Evolutionary conservation across 768 basidiomycete species (phyloP).

Genomic region (Paxillus rubicundulus): DNA sequence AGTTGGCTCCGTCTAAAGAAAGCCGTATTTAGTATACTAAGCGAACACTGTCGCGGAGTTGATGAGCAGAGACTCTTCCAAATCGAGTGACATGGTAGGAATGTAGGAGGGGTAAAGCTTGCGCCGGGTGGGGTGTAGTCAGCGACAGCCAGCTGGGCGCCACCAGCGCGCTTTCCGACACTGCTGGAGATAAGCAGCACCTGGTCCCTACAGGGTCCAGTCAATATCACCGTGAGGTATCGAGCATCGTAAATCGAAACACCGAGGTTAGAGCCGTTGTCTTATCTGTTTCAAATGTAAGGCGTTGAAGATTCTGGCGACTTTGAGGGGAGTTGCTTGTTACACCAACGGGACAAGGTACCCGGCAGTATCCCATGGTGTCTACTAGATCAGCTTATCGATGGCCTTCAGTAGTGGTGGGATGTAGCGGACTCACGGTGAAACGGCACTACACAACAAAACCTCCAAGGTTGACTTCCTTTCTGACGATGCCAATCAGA

Average conservation of each 20-base stretch:
- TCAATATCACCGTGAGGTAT: not conserved
- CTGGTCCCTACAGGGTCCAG: not conserved
- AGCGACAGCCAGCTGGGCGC: not conserved
- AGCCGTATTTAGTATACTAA: slow-evolving; percentile 24
- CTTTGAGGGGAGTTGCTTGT: not conserved
- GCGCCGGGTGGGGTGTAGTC: not conserved
- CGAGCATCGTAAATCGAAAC: not conserved
- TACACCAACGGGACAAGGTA: not conserved
- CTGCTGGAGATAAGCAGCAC: not conserved
- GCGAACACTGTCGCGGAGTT: slow-evolving; percentile 33
- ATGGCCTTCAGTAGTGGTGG: not conserved
- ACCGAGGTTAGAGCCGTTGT: not conserved
- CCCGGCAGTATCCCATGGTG: not conserved
- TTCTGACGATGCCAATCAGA: not conserved
- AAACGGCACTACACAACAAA: not conserved
- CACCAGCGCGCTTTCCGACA: not conserved
- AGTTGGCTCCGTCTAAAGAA: slow-evolving; percentile 29
- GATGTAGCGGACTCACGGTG: too few relatives aligned
- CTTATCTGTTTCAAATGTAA: not conserved
- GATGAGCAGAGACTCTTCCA: slow-evolving; percentile 19
- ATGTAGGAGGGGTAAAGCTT: not conserved
- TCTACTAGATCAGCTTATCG: not conserved
- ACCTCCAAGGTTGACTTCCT: not conserved
- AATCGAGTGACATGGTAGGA: slow-evolving; percentile 27
- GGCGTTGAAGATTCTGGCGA: not conserved